Percentiles rank a stretch among this genome's conserved stretches.
Conservation (phyloP, 305 asterid species). For the Fraxinus baroniana region DNA sequence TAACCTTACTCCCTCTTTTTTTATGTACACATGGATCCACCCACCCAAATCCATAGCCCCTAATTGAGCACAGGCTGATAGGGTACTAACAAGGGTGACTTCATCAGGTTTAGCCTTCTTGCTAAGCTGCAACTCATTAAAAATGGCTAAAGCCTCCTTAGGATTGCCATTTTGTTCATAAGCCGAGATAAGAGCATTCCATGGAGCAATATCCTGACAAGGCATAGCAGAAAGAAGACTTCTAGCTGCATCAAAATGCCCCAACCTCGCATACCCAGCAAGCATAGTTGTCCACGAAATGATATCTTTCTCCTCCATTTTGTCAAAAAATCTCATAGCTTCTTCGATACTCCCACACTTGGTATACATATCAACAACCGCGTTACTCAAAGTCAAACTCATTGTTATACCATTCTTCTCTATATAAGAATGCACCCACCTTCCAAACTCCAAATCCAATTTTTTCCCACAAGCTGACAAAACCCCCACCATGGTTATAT, state of each 20-base stretch:
- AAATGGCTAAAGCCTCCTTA: slow-evolving; percentile 63
- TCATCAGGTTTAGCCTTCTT: slow-evolving; percentile 60
- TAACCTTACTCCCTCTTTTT: slow-evolving; percentile 6
- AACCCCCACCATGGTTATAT: slow-evolving; percentile 60
- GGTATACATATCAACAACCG: slow-evolving; percentile 77
- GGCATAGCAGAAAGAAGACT: slow-evolving; percentile 51
- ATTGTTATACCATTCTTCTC: slow-evolving; percentile 40
- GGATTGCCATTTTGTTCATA: slow-evolving; percentile 65
- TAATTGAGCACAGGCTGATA: slow-evolving; percentile 77
- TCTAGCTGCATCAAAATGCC: slow-evolving; percentile 62
- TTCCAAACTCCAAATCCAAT: slow-evolving; percentile 56
- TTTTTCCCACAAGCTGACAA: slow-evolving; percentile 59
- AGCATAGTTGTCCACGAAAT: slow-evolving; percentile 76
- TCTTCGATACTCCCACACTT: slow-evolving; percentile 64
- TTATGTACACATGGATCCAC: slow-evolving; percentile 53
- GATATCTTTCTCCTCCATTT: slow-evolving; percentile 58
- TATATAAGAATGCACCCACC: slow-evolving; percentile 56
- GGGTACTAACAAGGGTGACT: slow-evolving; percentile 63
- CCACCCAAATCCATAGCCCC: slow-evolving; percentile 72
- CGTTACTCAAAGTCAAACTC: slow-evolving; percentile 54
- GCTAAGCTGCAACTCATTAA: slow-evolving; percentile 62
- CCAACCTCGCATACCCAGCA: slow-evolving; percentile 58
- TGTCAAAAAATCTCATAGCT: slow-evolving; percentile 50
- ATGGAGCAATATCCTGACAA: slow-evolving; percentile 52
- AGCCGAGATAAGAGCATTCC: slow-evolving; percentile 79